Evolutionary conservation across 352 stramenopile genomes (phyloP).

Genomic region (Blastocystis sp.): DNA sequence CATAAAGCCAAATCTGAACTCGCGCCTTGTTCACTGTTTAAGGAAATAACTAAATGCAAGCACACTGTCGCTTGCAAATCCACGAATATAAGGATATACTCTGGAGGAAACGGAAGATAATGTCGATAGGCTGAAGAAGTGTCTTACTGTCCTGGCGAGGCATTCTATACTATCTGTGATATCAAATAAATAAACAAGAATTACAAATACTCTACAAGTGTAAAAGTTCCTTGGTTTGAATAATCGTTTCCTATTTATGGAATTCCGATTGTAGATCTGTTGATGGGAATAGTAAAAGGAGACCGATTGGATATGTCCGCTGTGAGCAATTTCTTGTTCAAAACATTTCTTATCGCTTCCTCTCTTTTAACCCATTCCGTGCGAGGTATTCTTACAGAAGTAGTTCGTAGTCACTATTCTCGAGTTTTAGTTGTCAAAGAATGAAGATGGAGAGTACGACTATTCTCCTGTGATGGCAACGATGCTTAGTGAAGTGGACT

Average conservation of each 20-base stretch:
- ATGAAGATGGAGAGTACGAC: conserved; percentile 33
- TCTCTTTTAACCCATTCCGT: conserved; percentile 33
- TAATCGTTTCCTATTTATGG: background rate
- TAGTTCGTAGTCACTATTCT: background rate
- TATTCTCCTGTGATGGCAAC: conserved; percentile 43
- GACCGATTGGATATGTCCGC: background rate
- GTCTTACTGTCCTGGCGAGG: conserved; percentile 90
- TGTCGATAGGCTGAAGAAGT: conserved; percentile 98
- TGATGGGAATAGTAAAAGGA: background rate
- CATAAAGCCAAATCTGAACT: conserved; percentile 99
- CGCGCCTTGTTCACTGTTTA: conserved; percentile 77
- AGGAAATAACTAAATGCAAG: conserved; percentile 35
- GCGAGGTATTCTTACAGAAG: conserved; percentile 15
- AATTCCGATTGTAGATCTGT: background rate
- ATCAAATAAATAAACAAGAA: background rate
- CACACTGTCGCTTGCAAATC: conserved; percentile 50
- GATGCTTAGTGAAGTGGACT: conserved; percentile 11
- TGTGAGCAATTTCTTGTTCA: background rate
- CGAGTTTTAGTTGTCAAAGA: conserved; percentile 37
- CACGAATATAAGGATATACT: conserved; percentile 65
- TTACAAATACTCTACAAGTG: no score
- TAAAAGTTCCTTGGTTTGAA: background rate
- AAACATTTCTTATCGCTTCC: conserved; percentile 23
- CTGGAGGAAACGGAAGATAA: conserved; percentile 97
- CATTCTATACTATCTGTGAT: conserved; percentile 8